Conservation (phyloP, 1,284 basidiomycete genomes). For the Ganoderma meredithae region DNA sequence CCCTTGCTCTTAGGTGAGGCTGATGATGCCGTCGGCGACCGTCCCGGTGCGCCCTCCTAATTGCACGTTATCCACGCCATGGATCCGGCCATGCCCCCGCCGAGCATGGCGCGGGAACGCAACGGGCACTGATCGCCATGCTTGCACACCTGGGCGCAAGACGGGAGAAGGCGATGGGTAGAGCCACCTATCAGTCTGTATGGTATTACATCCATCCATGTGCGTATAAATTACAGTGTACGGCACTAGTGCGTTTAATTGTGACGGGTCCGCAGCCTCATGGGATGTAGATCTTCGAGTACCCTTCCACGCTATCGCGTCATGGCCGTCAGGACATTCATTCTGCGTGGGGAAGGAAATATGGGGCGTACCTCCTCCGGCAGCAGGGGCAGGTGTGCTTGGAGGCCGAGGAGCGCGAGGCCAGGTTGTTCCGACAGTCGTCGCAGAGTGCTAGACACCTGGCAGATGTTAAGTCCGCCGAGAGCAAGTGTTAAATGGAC, state of each 20-base stretch:
- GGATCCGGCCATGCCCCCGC: too few relatives aligned
- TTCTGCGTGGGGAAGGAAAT: too few relatives aligned
- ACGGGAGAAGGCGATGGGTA: background rate
- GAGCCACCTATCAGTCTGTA: background rate
- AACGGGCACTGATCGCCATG: background rate
- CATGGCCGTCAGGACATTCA: conserved; percentile 5
- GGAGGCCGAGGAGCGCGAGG: conserved; percentile 64
- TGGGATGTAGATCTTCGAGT: conserved; percentile 66
- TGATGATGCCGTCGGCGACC: too few relatives aligned
- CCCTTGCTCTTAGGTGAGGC: background rate
- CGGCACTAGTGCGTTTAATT: background rate
- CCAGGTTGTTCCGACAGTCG: conserved; percentile 73
- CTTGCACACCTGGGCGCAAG: background rate
- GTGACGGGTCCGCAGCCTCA: conserved; percentile 19
- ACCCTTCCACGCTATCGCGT: conserved; percentile 69
- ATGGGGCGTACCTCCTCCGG: conserved; percentile 56
- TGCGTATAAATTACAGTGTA: conserved; percentile 5
- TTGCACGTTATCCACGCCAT: too few relatives aligned
- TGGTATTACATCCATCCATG: conserved; percentile 7
- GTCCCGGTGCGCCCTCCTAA: too few relatives aligned
- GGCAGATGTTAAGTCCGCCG: background rate
- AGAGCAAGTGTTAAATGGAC: background rate
- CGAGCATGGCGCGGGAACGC: background rate
- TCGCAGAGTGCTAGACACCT: conserved; percentile 80
- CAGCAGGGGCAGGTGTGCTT: conserved; percentile 82